These are phyloP conservation scores for Pezicula carpinea DNA, from an alignment of 2,329 filamentous ascomycete genomes.

Conservation along the genomic window DNA sequence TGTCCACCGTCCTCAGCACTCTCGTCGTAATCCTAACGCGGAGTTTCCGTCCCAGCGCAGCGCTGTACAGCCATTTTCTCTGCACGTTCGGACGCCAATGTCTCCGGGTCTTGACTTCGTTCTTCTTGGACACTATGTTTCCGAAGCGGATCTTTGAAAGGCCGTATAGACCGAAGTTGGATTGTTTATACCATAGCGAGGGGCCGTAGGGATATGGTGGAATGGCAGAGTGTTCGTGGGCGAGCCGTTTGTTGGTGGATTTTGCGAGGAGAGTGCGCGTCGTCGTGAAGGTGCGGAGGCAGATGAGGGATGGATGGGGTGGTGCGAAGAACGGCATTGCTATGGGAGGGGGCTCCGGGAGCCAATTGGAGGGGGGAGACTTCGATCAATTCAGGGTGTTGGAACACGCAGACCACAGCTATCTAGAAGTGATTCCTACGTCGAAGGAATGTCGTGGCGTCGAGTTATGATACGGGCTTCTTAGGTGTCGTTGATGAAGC, in stretches of 20 bases:
- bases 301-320: slow-evolving; percentile 20
- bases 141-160: slow-evolving; percentile 68
- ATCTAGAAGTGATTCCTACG: too few species aligned
- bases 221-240: slow-evolving; percentile 28
- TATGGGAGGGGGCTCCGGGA: slow-evolving; percentile 3
- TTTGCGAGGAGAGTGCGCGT: slow-evolving; percentile 25
- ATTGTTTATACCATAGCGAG: slow-evolving; percentile 71
- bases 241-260: slow-evolving; percentile 31
- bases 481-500: too few species aligned
- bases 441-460: too few species aligned
- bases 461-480: too few species aligned
- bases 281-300: slow-evolving; percentile 29
- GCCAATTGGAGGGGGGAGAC: slow-evolving; percentile 8
- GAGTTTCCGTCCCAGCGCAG: slow-evolving; percentile 56
- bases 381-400: too few species aligned
- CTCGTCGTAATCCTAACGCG: slow-evolving; percentile 65
- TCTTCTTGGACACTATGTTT: slow-evolving; percentile 67
- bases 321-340: slow-evolving; percentile 20
- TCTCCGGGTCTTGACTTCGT: slow-evolving; percentile 66
- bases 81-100: slow-evolving; percentile 68
- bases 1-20: slow-evolving; percentile 71
- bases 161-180: slow-evolving; percentile 71
- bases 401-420: too few species aligned
- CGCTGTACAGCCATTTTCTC: slow-evolving; percentile 62
- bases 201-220: slow-evolving; percentile 71